phyloP scores from a whole-genome alignment of 2,329 filamentous ascomycete genomes.

The Ophiostoma sp. region DNA sequence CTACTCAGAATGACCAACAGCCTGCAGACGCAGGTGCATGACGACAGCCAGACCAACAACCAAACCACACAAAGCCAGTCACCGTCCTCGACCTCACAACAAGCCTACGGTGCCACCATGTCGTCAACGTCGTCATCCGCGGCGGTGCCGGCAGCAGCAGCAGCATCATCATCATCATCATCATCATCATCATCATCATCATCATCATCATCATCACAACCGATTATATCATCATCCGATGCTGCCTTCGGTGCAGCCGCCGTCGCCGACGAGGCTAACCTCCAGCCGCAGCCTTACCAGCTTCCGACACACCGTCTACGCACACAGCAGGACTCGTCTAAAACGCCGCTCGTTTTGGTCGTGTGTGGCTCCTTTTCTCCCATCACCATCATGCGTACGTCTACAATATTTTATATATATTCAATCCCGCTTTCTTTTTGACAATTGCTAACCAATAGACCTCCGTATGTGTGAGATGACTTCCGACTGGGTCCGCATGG shows the following conservation, averaged over 20 bases:
- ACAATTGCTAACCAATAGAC: conserved; percentile 29
- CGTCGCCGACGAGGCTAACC: conserved; percentile 1
- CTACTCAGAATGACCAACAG: conserved; percentile 6
- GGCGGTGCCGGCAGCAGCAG: background rate
- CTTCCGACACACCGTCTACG: conserved; percentile 27
- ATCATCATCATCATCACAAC: background rate
- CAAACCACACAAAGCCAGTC: background rate
- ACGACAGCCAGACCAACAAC: background rate
- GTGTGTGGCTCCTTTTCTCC: conserved; percentile 37
- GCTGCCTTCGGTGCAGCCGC: background rate
- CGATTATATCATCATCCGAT: conserved; percentile 4
- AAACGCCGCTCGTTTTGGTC: conserved; percentile 36
- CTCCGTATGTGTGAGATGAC: conserved; percentile 39
- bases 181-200: conserved; percentile 1
- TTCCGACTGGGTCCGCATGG: conserved; percentile 36
- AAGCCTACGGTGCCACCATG: background rate
- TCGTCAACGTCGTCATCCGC: background rate
- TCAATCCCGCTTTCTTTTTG: too few species aligned
- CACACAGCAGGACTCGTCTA: conserved; percentile 25
- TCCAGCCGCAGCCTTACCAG: conserved; percentile 20
- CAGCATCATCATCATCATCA: background rate
- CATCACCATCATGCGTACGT: conserved; percentile 30
- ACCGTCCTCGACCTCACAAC: background rate
- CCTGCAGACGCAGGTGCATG: conserved; percentile 12
- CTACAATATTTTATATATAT: too few species aligned